Evolutionary conservation across 192 early-diverging fungal species (phyloP).

Genomic region (Podila epigama): DNA sequence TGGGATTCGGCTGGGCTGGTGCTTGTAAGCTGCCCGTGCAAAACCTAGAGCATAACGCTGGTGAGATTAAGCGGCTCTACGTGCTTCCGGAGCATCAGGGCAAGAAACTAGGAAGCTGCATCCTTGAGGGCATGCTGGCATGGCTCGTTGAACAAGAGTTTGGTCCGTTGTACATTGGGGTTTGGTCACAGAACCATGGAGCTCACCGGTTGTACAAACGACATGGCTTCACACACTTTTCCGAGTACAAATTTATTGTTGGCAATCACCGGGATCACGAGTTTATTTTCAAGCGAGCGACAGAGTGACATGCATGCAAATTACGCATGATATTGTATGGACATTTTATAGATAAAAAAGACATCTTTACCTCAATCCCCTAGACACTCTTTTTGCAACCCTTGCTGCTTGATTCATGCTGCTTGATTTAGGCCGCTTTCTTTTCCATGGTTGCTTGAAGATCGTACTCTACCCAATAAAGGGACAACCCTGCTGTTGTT

Average conservation of each 20-base stretch:
- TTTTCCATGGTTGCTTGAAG: no score
- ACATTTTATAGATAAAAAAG: no score
- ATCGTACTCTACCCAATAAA: no score
- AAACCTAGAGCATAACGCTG: conserved; percentile 22
- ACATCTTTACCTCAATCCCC: no score
- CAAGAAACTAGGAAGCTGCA: conserved; percentile 18
- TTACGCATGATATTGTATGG: no score
- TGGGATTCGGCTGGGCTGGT: conserved; percentile 39
- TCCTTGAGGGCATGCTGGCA: conserved; percentile 21
- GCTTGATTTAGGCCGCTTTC: no score
- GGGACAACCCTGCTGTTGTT: no score
- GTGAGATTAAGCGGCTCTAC: conserved; percentile 43
- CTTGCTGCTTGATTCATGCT: no score
- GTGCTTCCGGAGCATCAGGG: conserved; percentile 35
- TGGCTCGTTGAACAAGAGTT: conserved; percentile 19
- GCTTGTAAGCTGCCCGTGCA: conserved; percentile 35
- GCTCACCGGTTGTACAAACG: conserved; percentile 30
- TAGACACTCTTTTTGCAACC: no score
- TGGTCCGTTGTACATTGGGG: conserved; percentile 29
- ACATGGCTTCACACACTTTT: conserved; percentile 20
- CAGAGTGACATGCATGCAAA: no score
- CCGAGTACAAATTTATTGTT: conserved; percentile 27
- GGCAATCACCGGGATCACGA: conserved; percentile 33
- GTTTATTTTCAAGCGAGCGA: conserved; percentile 35
- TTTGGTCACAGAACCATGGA: conserved; percentile 45